Percentiles rank a stretch among this genome's conserved stretches.
These are phyloP conservation scores for Penicillium thymicola DNA, from an alignment of 2,329 filamentous ascomycete genomes.

Conservation along the genomic window DNA sequence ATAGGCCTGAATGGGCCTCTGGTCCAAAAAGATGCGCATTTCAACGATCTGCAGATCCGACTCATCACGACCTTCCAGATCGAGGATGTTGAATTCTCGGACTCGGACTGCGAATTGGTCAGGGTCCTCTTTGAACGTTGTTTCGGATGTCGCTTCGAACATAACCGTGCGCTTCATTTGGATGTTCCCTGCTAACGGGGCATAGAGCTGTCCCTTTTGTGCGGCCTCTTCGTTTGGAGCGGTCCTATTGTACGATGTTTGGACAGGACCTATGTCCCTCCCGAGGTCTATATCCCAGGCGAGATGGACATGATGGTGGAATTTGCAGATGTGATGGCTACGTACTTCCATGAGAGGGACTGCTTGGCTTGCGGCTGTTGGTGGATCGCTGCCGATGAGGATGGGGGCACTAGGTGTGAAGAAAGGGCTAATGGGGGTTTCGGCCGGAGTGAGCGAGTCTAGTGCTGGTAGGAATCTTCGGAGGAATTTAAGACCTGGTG, in stretches of 20 bases:
- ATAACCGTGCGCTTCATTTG: constrained; percentile 20
- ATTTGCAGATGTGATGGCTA: constrained; percentile 12
- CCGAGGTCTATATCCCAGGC: constrained; percentile 23
- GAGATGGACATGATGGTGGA: constrained; percentile 17
- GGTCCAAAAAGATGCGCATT: constrained; percentile 22
- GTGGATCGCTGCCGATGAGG: constrained; percentile 17
- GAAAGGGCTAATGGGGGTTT: constrained; percentile 9
- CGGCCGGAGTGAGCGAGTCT: constrained; percentile 13
- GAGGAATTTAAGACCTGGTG: constrained; percentile 22
- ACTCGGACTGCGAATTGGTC: constrained; percentile 20
- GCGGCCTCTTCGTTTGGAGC: not conserved
- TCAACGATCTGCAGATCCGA: constrained; percentile 15
- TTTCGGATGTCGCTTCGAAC: constrained; percentile 20
- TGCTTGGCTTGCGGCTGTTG: constrained; percentile 5
- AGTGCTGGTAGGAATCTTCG: constrained; percentile 18
- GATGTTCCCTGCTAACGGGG: constrained; percentile 1
- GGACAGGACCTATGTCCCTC: not conserved
- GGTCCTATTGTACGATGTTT: not conserved
- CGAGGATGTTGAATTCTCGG: constrained; percentile 21
- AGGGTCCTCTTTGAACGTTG: constrained; percentile 20
- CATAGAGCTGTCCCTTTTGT: constrained; percentile 2
- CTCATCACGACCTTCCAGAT: constrained; percentile 8
- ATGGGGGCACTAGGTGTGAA: constrained; percentile 18
- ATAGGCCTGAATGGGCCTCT: constrained; percentile 17
- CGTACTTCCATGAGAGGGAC: constrained; percentile 18